These are phyloP conservation scores for Tricholoma bakamatsutake DNA, from an alignment of 768 basidiomycete genomes.

Conservation along the genomic window DNA sequence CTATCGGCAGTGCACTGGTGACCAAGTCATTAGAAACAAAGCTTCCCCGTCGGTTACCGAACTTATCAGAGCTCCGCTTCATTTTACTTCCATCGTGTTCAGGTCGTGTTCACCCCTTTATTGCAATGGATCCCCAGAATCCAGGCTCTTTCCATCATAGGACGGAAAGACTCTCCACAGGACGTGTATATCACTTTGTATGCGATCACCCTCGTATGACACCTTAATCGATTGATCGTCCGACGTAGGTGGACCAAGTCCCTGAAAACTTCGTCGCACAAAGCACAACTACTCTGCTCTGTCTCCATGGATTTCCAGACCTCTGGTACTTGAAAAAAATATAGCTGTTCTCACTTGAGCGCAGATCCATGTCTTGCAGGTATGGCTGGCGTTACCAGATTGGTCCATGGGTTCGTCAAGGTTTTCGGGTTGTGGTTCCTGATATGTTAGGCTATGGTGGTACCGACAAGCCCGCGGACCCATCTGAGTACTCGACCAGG, in stretches of 20 bases:
- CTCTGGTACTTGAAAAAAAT: constrained; percentile 26
- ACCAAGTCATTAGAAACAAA: constrained; percentile 19
- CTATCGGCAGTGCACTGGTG: constrained; percentile 24
- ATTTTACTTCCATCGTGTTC: not conserved
- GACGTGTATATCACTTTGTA: constrained; percentile 63
- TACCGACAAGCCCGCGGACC: constrained; percentile 53
- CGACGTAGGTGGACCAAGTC: constrained; percentile 47
- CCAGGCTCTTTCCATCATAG: constrained; percentile 49
- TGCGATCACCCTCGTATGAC: not conserved
- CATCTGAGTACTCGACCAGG: constrained; percentile 54
- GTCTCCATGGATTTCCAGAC: constrained; percentile 81
- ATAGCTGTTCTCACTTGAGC: not conserved
- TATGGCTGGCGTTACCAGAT: constrained; percentile 78
- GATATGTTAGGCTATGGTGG: constrained; percentile 64
- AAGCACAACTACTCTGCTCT: constrained; percentile 51
- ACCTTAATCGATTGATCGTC: not conserved
- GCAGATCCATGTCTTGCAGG: constrained; percentile 28
- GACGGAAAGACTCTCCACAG: constrained; percentile 47
- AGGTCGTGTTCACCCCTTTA: too few species aligned
- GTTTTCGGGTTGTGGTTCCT: constrained; percentile 58
- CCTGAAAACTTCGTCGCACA: constrained; percentile 37
- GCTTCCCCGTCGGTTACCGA: constrained; percentile 14
- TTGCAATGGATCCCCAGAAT: constrained; percentile 35
- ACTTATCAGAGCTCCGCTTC: constrained; percentile 19
- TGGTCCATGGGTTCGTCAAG: constrained; percentile 55